Percentiles rank a stretch among this genome's conserved stretches.
Evolutionary conservation across 2,329 filamentous ascomycete genomes (phyloP).

Genomic region (Aspergillus arachidicola): DNA sequence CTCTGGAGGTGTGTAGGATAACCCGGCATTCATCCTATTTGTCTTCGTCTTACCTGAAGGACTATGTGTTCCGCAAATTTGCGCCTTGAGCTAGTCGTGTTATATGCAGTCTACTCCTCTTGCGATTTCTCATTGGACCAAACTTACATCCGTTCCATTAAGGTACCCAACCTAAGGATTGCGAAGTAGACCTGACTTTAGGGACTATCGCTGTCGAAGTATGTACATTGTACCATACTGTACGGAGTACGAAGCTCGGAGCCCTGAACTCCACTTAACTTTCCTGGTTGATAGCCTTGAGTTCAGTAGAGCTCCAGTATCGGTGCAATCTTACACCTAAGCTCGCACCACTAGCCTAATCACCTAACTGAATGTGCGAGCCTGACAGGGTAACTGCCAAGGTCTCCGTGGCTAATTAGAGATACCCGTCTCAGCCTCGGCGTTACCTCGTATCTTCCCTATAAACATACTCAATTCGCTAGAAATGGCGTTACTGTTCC

Average conservation of each 20-base stretch:
- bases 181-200: background rate
- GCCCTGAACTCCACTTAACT: background rate
- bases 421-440: background rate
- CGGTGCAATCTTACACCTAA: background rate
- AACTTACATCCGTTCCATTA: background rate
- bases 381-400: background rate
- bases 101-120: conserved; percentile 6
- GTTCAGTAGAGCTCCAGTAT: background rate
- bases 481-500: background rate
- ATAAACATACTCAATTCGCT: background rate
- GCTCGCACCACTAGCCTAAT: background rate
- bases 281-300: background rate
- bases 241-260: background rate
- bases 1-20: background rate
- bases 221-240: background rate
- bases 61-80: conserved; percentile 9
- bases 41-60: conserved; percentile 2
- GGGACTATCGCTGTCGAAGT: background rate
- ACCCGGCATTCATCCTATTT: conserved; percentile 1
- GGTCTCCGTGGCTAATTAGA: background rate
- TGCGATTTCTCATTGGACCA: background rate
- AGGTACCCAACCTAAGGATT: background rate
- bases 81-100: background rate
- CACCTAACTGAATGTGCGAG: background rate
- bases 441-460: background rate